Percentiles rank a stretch among this genome's conserved stretches.
These are phyloP conservation scores for Mortierella polycephala DNA, from an alignment of 371 early-diverging fungal genomes.

Conservation along the genomic window DNA sequence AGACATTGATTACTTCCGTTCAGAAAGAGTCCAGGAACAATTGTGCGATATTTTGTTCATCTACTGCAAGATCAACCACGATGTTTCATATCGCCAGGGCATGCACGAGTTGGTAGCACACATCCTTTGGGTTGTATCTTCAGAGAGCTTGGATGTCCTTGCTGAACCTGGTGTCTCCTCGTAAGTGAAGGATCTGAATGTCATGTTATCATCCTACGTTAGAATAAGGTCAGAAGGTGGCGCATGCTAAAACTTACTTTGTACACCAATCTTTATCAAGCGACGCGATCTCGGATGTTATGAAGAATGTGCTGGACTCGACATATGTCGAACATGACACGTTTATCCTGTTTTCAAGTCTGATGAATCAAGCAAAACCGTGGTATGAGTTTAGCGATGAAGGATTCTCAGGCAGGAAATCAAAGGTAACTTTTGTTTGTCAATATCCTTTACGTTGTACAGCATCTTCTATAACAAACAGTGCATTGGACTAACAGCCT, in stretches of 20 bases:
- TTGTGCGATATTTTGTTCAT: slow-evolving; percentile 90
- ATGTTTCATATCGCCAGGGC: slow-evolving; percentile 94
- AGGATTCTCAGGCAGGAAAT: slow-evolving; percentile 24
- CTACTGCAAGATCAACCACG: slow-evolving; percentile 88
- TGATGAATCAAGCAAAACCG: slow-evolving; percentile 84
- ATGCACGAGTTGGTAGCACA: slow-evolving; percentile 97
- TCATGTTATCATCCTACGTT: not conserved
- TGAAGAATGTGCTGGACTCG: slow-evolving; percentile 60
- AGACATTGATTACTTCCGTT: slow-evolving; percentile 83
- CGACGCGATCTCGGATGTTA: slow-evolving; percentile 41
- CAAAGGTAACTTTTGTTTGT: slow-evolving; percentile 20
- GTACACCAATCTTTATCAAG: not conserved
- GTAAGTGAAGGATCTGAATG: too few species aligned
- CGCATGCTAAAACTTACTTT: not conserved
- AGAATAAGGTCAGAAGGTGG: not conserved
- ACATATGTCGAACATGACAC: slow-evolving; percentile 88
- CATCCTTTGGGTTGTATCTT: slow-evolving; percentile 74
- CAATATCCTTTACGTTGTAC: too few species aligned
- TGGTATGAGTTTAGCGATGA: slow-evolving; percentile 88
- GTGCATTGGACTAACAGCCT: too few species aligned
- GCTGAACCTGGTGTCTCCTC: slow-evolving; percentile 15
- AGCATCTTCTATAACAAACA: too few species aligned
- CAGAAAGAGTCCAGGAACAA: slow-evolving; percentile 69
- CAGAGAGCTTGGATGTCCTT: slow-evolving; percentile 66
- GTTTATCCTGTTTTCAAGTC: slow-evolving; percentile 78